Conservation (phyloP, 805 yeast genomes). For the Tetrapisispora nanseiensis region DNA sequence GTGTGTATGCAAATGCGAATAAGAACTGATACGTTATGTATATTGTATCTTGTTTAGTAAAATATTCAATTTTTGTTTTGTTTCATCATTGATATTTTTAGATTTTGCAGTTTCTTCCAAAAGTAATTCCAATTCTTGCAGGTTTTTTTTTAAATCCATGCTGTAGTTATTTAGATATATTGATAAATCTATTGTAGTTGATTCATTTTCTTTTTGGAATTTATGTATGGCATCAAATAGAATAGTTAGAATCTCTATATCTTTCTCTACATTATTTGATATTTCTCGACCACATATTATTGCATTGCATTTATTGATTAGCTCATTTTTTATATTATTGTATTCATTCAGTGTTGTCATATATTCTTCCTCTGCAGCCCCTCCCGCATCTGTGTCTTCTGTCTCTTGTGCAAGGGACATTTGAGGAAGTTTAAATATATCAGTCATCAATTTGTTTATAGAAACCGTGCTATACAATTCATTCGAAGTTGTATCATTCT, state of each 20-base stretch:
- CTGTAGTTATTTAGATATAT: conserved; percentile 11
- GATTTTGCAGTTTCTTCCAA: conserved; percentile 15
- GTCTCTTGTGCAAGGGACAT: conserved; percentile 8
- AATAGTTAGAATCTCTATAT: conserved; percentile 4
- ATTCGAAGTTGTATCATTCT: conserved; percentile 1
- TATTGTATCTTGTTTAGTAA: neutral
- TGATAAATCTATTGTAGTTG: neutral
- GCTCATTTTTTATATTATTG: conserved; percentile 13
- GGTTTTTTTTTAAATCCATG: conserved; percentile 4
- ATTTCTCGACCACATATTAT: conserved; percentile 9
- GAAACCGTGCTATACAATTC: conserved; percentile 8
- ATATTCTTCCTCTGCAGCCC: neutral
- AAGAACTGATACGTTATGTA: too few relatives aligned
- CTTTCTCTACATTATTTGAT: conserved; percentile 4
- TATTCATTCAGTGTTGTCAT: conserved; percentile 17
- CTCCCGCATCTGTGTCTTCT: conserved; percentile 6
- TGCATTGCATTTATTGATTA: conserved; percentile 14
- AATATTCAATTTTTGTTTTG: neutral
- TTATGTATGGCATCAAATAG: conserved; percentile 8
- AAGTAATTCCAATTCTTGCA: conserved; percentile 10
- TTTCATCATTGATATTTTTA: neutral
- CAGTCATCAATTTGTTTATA: conserved; percentile 13
- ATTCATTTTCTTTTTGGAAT: neutral
- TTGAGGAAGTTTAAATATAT: conserved; percentile 20
- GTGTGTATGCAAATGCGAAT: too few relatives aligned